Base-by-base conservation (phyloP, 202 grass and related monocot species). In the Musa balbisiana region DNA sequence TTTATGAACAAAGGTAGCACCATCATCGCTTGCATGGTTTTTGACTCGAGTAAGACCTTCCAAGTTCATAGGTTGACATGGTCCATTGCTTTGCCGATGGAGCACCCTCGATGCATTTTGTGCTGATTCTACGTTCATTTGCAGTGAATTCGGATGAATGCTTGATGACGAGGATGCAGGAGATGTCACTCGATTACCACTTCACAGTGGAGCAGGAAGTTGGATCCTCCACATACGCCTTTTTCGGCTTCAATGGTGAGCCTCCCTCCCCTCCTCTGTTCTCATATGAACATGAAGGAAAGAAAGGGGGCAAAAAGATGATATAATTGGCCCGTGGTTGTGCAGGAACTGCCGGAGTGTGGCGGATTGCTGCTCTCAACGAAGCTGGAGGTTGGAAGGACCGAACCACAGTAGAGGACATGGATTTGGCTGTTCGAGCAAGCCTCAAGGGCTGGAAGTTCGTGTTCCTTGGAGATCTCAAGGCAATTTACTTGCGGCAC, bases 381-480 rank as follows among this genome's bases (percentile, higher is more conserved):
- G 73, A 75, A 75, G 73, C 73, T 5, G 73, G 73, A 75, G 73
- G 73, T 49, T 75, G 73, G 73, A 75, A 75, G 56, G 73, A 75
- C 33, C 55, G 73, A 21, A 75, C 73, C 55, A 75, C 73, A 8
- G 73, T 75, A 21, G 73, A 75, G 17, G 73, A 75, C 73, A 75
- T 75, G 73, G 73, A 75, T 49, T 75, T 75, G 56, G 73, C 73
- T 49, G 73, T 75, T 20, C 73, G 73, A 62, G 73, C 73, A 15
- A 75, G 73, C 55, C 73, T 75, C 29, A 75, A 62, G 19, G 73
- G 73, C 13, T 75, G 73, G 73, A 75, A 75, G 55, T 75, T 75
- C 11, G n/a, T 75, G 1, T 76, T 75, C 27, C 56, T 75, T 11
- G 73, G 73, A 62, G 73, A 75, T 21, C 73, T 75, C 10, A 75